These are phyloP conservation scores for Saussurea involucrata DNA, from an alignment of 129 eudicot genomes.

Conservation along the genomic window DNA sequence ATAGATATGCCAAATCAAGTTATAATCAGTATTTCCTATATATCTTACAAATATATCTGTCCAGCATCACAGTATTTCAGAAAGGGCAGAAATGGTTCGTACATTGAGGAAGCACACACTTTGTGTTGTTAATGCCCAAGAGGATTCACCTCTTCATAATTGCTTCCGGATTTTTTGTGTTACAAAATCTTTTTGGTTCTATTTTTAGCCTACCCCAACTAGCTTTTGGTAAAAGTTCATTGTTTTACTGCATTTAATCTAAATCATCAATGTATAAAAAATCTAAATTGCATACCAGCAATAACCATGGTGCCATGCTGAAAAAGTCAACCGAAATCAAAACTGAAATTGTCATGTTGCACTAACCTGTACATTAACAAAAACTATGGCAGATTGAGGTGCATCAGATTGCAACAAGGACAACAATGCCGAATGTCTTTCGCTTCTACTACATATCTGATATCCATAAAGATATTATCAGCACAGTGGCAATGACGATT, in stretches of 20 bases:
- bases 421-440: conserved; percentile 50
- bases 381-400: conserved; percentile 89
- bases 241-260: not conserved
- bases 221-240: not conserved
- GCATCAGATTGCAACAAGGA: conserved; percentile 66
- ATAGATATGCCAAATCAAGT: not conserved
- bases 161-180: not conserved
- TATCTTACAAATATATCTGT: not conserved
- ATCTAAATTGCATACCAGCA: not conserved
- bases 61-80: not conserved
- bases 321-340: not conserved
- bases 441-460: conserved; percentile 67
- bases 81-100: not conserved
- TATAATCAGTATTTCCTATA: not conserved
- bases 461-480: conserved; percentile 23
- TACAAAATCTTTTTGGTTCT: not conserved
- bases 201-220: not conserved
- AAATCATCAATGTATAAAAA: not conserved
- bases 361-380: conserved; percentile 87
- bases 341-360: conserved; percentile 1
- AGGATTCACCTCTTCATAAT: not conserved
- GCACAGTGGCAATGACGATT: not conserved
- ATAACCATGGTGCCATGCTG: not conserved
- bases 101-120: not conserved
- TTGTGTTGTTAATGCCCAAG: not conserved